Evolutionary conservation across 202 grass and related monocot species (phyloP).

Genomic region (Panicum virgatum): DNA sequence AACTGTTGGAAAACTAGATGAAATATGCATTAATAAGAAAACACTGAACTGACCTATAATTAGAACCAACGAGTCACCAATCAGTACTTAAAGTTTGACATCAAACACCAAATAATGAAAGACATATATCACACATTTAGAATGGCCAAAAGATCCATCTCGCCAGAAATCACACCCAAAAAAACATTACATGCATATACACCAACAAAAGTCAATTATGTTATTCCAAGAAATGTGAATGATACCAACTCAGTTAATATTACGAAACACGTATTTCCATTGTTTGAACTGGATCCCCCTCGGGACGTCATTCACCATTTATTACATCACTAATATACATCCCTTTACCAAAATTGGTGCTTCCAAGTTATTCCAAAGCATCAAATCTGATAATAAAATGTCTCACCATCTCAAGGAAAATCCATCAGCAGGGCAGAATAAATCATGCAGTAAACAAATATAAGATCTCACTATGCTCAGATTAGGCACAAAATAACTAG

Average conservation of each 20-base stretch:
- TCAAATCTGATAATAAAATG: conserved; percentile 7
- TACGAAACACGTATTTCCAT: conserved; percentile 2
- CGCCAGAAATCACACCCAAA: neutral
- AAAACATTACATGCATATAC: conserved; percentile 20
- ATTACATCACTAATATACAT: neutral
- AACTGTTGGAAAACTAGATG: conserved; percentile 13
- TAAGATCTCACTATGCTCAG: conserved; percentile 2
- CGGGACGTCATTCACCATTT: neutral
- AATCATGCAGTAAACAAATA: neutral
- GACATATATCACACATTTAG: neutral
- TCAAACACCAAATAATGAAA: neutral
- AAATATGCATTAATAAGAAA: conserved; percentile 12
- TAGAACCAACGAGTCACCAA: conserved; percentile 1
- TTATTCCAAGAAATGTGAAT: conserved; percentile 11
- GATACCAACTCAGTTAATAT: neutral
- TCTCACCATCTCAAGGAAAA: conserved; percentile 1
- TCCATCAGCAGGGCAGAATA: neutral
- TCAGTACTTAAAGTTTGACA: conserved; percentile 12
- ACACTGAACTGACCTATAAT: neutral
- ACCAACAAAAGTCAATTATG: neutral
- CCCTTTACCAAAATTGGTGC: neutral
- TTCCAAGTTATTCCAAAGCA: conserved; percentile 10
- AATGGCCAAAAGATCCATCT: conserved; percentile 17
- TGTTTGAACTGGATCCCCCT: neutral
- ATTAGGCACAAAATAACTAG: conserved; percentile 9